These are phyloP conservation scores for Stemphylium lycopersici DNA, from an alignment of 2,329 filamentous ascomycete species.

Conservation along the genomic window DNA sequence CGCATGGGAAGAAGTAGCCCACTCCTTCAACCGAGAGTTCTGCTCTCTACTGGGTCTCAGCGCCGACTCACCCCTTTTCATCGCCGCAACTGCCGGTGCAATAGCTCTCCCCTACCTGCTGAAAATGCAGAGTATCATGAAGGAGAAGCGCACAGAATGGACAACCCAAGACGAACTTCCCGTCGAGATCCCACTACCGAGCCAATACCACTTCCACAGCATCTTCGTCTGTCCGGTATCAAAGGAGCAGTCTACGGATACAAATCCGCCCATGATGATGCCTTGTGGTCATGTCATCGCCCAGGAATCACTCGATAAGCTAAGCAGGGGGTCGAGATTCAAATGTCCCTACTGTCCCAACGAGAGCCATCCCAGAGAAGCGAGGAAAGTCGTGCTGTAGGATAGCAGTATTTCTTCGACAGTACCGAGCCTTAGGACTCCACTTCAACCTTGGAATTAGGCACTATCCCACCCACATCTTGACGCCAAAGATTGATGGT, in stretches of 20 bases:
- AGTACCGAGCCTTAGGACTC: too few relatives aligned
- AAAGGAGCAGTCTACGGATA: conserved; percentile 92
- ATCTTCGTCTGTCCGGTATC: conserved; percentile 98
- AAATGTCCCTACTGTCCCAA: conserved; percentile 96
- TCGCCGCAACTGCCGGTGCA: conserved; percentile 88
- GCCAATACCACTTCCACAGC: conserved; percentile 78
- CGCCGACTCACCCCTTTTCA: conserved; percentile 89
- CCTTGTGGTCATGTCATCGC: conserved; percentile 95
- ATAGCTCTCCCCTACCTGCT: conserved; percentile 88
- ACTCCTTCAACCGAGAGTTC: conserved; percentile 92
- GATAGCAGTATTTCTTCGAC: not conserved
- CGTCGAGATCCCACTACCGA: conserved; percentile 71
- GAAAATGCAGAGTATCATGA: conserved; percentile 87
- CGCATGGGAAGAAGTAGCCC: conserved; percentile 81
- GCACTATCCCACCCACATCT: too few relatives aligned
- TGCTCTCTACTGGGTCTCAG: conserved; percentile 89
- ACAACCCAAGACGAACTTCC: conserved; percentile 89
- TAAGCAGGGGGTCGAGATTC: conserved; percentile 80
- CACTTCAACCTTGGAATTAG: too few relatives aligned
- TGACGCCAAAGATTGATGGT: conserved; percentile 21
- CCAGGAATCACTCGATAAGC: conserved; percentile 77
- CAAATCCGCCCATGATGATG: conserved; percentile 95
- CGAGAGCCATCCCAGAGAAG: conserved; percentile 79
- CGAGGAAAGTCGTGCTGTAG: conserved; percentile 52
- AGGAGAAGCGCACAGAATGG: conserved; percentile 91